Evolutionary conservation across 352 stramenopile genomes (phyloP).

Genomic region (Phytopythium ostracodes): DNA sequence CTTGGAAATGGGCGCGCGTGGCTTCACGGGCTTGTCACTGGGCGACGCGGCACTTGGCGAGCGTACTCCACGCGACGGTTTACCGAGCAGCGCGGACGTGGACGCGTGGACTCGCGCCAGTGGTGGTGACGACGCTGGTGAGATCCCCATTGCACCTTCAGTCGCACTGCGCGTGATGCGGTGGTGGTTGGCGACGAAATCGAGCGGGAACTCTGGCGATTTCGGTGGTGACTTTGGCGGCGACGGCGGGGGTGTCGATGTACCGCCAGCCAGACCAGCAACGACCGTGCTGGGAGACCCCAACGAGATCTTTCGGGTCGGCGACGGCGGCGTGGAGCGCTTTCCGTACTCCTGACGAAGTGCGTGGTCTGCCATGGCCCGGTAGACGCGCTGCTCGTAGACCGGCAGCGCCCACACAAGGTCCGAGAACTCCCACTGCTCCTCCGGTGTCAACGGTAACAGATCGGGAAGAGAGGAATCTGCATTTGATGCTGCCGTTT

Average conservation of each 20-base stretch:
- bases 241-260: neutral
- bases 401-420: slow-evolving; percentile 44
- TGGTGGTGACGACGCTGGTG: neutral
- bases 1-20: slow-evolving; percentile 7
- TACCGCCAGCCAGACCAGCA: neutral
- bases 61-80: neutral
- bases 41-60: neutral
- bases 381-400: slow-evolving; percentile 42
- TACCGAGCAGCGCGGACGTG: neutral
- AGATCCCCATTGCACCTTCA: slow-evolving; percentile 2
- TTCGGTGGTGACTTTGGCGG: slow-evolving; percentile 7
- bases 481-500: slow-evolving; percentile 1
- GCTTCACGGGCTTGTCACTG: neutral
- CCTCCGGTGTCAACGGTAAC: slow-evolving; percentile 33
- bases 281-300: slow-evolving; percentile 1
- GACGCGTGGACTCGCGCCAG: slow-evolving; percentile 6
- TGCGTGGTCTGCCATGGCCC: slow-evolving; percentile 31
- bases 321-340: slow-evolving; percentile 14
- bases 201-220: slow-evolving; percentile 10
- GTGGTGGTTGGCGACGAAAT: slow-evolving; percentile 27
- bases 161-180: slow-evolving; percentile 30
- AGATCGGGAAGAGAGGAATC: slow-evolving; percentile 15
- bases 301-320: slow-evolving; percentile 15
- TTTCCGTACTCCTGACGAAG: slow-evolving; percentile 36
- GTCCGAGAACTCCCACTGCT: slow-evolving; percentile 69